Evolutionary conservation across 139 green algal genomes (phyloP), one percentile per base, ranked within the genome.

Genomic region (Chlorella sp.): DNA sequence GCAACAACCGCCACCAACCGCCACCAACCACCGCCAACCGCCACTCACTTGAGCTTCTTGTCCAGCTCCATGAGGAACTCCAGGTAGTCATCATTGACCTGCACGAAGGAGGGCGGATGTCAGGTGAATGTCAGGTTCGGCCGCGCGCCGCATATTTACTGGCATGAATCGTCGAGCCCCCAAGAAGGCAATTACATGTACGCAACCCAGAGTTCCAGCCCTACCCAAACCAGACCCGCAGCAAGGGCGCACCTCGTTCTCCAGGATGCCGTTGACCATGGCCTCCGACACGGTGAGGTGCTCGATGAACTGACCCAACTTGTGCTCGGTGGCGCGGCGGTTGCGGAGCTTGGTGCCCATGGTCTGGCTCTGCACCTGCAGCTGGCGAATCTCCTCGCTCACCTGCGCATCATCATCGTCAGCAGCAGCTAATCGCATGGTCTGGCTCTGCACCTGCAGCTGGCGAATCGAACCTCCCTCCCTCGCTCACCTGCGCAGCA

Each of bases 311-410:
- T 69, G 29, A 10, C 87, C 90, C 66, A 98, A 84, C 75, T 81
- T 59, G 27, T 66, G 32, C 83, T 96, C 88, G 10, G 87, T 74
- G 1, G 74, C 82, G 4, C 87, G 90, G 27, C 94, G 74, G 86
- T 97, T 98, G 23, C 80, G 80, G 3, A 98, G 88, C 79, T 92
- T 91, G 27, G 91, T 83, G 70, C 82, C 89, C 95, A 98, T 96
- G 49, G 70, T 85, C 66, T 89, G 76, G 1, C 70, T 88, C 79
- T 97, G 89, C 64, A 90, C 80, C 70, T 98, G 91, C 73, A 97
- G 86, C 49, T 84, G 77, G 27, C 91, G 77, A 60, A 96, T 95
- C 73, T 95, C 92, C 30, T 80, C 85, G 71, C 80, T 87, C 49
- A 92, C 87, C 69, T 77, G 71, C 3, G 2, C 29, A 27, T 5